Conservation (phyloP, 208 protist species). For the Acanthamoeba quina region DNA sequence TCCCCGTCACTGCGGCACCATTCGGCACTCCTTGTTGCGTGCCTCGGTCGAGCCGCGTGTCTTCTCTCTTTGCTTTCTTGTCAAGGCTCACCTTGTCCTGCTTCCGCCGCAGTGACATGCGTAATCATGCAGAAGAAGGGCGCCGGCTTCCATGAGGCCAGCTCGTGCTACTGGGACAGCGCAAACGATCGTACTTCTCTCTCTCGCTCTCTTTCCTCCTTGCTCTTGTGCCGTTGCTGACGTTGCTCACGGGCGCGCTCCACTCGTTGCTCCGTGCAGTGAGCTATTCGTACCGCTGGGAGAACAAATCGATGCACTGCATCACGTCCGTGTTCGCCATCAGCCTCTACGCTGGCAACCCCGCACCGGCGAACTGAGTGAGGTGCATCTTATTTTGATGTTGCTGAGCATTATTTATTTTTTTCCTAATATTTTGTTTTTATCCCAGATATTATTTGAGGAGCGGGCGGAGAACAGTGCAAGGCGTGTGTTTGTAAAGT, state of each 20-base stretch:
- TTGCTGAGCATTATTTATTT: not conserved
- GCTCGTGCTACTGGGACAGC: conserved; percentile 91
- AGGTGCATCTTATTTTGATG: not conserved
- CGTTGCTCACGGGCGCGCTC: not conserved
- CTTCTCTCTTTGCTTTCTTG: not conserved
- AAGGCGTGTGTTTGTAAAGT: not conserved
- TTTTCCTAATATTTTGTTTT: not conserved
- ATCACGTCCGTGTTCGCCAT: conserved; percentile 84
- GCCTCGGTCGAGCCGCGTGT: not conserved
- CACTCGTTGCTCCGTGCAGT: conserved; percentile 37
- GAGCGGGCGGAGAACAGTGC: not conserved
- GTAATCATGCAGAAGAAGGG: conserved; percentile 93
- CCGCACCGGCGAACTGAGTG: not conserved
- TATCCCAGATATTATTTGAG: not conserved
- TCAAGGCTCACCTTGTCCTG: not conserved
- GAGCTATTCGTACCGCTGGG: conserved; percentile 83
- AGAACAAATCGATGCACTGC: conserved; percentile 89
- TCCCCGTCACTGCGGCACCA: not conserved
- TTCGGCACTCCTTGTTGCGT: conserved; percentile 18
- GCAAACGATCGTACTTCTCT: conserved; percentile 80
- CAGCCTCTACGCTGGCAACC: not conserved
- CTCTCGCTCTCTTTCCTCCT: not conserved
- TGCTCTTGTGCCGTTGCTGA: not conserved
- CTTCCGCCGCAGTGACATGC: conserved; percentile 84
- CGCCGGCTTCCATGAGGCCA: conserved; percentile 90